These are phyloP conservation scores for Sanghuangporus baumii DNA, from an alignment of 1,284 basidiomycete genomes.

Conservation along the genomic window DNA sequence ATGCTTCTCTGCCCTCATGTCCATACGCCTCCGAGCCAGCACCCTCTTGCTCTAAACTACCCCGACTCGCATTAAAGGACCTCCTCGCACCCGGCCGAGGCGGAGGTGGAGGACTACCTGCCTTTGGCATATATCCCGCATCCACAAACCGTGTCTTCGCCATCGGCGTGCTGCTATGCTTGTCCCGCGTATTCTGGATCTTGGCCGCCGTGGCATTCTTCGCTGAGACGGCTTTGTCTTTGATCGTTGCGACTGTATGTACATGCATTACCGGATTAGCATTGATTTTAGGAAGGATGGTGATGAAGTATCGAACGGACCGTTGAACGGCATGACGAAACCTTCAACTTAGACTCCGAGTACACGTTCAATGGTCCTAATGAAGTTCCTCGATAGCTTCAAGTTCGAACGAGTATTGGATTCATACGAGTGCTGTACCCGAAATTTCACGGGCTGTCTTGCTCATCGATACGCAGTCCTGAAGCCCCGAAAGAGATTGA, in stretches of 20 bases:
- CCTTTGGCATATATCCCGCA: conserved; percentile 45
- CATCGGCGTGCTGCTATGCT: conserved; percentile 49
- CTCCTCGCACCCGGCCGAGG: conserved; percentile 36
- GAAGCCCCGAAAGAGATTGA: too few species aligned
- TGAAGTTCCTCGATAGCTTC: too few species aligned
- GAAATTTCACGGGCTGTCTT: too few species aligned
- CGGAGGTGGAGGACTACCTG: conserved; percentile 36
- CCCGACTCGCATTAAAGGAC: conserved; percentile 22
- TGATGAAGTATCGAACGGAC: neutral
- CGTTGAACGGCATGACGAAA: neutral
- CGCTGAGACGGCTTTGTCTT: conserved; percentile 54
- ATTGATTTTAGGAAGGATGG: neutral
- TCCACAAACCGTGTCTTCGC: conserved; percentile 45
- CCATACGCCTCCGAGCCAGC: neutral
- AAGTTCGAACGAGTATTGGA: too few species aligned
- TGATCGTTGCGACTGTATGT: conserved; percentile 45
- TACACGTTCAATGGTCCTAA: too few species aligned
- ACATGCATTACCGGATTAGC: neutral
- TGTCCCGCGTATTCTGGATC: conserved; percentile 50
- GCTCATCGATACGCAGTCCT: too few species aligned
- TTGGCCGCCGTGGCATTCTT: conserved; percentile 49
- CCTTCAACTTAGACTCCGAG: too few species aligned
- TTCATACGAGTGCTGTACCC: too few species aligned
- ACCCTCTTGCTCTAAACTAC: neutral
- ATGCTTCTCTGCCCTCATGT: neutral